Conservation (phyloP, 768 basidiomycete genomes). For the Boletus fagicola region DNA sequence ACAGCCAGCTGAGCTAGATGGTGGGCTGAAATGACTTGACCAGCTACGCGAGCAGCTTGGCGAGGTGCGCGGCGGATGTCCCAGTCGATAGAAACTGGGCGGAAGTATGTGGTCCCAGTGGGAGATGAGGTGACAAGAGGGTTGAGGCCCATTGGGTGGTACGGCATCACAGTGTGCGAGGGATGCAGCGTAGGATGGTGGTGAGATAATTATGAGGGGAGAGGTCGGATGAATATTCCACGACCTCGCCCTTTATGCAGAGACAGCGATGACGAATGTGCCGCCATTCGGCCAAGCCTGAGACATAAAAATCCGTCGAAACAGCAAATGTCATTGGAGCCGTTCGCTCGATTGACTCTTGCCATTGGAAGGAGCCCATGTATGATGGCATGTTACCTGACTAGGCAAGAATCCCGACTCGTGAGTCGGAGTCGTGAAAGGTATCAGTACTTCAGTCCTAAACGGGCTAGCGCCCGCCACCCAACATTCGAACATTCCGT, state of each 20-base stretch:
- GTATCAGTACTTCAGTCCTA: constrained; percentile 1
- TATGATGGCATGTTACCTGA: neutral
- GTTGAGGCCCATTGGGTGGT: constrained; percentile 16
- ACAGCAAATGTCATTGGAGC: constrained; percentile 3
- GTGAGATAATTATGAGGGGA: neutral
- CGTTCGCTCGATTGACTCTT: constrained; percentile 11
- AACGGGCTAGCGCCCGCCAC: constrained; percentile 9
- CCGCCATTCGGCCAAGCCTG: neutral
- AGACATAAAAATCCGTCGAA: neutral
- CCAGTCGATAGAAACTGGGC: constrained; percentile 41
- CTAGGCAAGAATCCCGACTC: neutral
- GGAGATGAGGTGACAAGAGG: constrained; percentile 16
- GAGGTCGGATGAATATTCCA: neutral
- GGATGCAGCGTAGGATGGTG: constrained; percentile 1
- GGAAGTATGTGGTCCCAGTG: constrained; percentile 10
- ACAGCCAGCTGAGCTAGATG: constrained; percentile 45
- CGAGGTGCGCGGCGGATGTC: constrained; percentile 47
- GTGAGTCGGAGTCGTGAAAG: too few species aligned
- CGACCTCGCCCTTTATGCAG: constrained; percentile 17
- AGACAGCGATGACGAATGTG: neutral
- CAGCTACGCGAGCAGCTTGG: constrained; percentile 18
- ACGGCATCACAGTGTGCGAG: constrained; percentile 13
- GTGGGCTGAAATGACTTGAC: constrained; percentile 2
- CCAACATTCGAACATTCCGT: neutral
- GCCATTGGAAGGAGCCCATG: constrained; percentile 14